Evolutionary conservation across 1,284 basidiomycete genomes (phyloP).

Genomic region (Chondrostereum purpureum): DNA sequence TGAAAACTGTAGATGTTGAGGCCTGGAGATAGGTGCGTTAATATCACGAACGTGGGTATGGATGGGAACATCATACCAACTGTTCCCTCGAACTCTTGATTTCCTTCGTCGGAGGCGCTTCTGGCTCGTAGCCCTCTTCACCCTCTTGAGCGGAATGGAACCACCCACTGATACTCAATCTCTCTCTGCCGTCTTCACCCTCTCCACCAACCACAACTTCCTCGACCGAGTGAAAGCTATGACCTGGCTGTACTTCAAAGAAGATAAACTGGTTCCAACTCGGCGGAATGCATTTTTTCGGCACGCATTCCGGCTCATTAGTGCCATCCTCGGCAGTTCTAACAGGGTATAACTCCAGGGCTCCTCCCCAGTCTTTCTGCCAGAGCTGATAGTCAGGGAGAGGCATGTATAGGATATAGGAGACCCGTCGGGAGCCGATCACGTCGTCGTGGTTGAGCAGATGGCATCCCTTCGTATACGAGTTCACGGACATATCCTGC

Average conservation of each 20-base stretch:
- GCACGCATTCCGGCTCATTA: slow-evolving; percentile 57
- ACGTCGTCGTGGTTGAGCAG: slow-evolving; percentile 98
- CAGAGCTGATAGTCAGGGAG: slow-evolving; percentile 65
- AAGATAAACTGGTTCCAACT: slow-evolving; percentile 98
- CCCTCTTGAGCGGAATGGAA: slow-evolving; percentile 90
- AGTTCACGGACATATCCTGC: slow-evolving; percentile 94
- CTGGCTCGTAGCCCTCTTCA: slow-evolving; percentile 78
- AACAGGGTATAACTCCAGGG: slow-evolving; percentile 90
- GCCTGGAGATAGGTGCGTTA: slow-evolving; percentile 29
- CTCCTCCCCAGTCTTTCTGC: slow-evolving; percentile 86
- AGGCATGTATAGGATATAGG: slow-evolving; percentile 97
- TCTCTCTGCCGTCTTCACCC: slow-evolving; percentile 59
- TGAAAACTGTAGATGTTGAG: slow-evolving; percentile 56
- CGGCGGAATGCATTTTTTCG: slow-evolving; percentile 63
- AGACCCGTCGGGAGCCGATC: slow-evolving; percentile 91
- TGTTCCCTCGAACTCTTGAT: slow-evolving; percentile 73
- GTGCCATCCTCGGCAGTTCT: slow-evolving; percentile 39
- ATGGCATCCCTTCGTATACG: slow-evolving; percentile 88
- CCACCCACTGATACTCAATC: slow-evolving; percentile 94
- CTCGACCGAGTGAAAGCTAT: slow-evolving; percentile 95
- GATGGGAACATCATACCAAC: slow-evolving; percentile 51
- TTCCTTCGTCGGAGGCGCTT: slow-evolving; percentile 30
- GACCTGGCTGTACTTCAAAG: slow-evolving; percentile 86
- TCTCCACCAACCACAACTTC: slow-evolving; percentile 84
- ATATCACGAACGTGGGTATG: not conserved